These are phyloP conservation scores for Sporothrix brunneoviolacea DNA, from an alignment of 2,329 filamentous ascomycete genomes.

Conservation along the genomic window DNA sequence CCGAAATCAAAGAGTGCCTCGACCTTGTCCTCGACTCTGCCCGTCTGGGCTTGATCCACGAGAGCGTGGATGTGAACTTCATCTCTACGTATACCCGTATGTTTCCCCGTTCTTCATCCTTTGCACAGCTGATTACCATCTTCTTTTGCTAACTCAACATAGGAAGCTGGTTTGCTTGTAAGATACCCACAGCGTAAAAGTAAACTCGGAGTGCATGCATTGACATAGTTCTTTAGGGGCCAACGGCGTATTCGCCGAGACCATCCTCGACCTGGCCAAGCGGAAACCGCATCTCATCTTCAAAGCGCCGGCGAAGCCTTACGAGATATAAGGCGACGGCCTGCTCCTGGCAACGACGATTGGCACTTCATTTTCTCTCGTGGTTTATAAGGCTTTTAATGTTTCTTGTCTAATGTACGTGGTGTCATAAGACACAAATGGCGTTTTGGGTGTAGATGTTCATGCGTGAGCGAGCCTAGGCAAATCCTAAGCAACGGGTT, in stretches of 20 bases:
- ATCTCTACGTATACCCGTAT: constrained; percentile 63
- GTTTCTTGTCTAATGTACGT: too few relatives aligned
- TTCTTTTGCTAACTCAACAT: constrained; percentile 14
- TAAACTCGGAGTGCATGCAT: too few relatives aligned
- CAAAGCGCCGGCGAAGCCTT: constrained; percentile 53
- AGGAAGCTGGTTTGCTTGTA: constrained; percentile 85
- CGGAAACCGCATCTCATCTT: constrained; percentile 87
- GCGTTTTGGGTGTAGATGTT: too few relatives aligned
- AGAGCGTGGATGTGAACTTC: constrained; percentile 78
- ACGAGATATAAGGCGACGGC: constrained; percentile 35
- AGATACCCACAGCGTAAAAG: too few relatives aligned
- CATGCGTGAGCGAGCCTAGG: too few relatives aligned
- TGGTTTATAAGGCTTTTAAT: too few relatives aligned
- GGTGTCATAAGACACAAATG: too few relatives aligned
- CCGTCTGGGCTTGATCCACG: constrained; percentile 76
- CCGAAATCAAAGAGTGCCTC: constrained; percentile 71
- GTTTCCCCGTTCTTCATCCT: constrained; percentile 21
- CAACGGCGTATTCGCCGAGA: constrained; percentile 91
- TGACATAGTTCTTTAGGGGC: constrained; percentile 52
- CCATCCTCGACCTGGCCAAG: constrained; percentile 81
- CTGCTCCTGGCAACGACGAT: too few relatives aligned
- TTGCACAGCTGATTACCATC: not conserved
- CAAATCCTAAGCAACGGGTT: too few relatives aligned
- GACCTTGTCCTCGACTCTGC: constrained; percentile 68
- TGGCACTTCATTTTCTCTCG: too few relatives aligned